Evolutionary conservation across 2,329 filamentous ascomycete genomes (phyloP), one percentile per base, ranked within the genome.

Genomic region (Aureobasidium sp.): DNA sequence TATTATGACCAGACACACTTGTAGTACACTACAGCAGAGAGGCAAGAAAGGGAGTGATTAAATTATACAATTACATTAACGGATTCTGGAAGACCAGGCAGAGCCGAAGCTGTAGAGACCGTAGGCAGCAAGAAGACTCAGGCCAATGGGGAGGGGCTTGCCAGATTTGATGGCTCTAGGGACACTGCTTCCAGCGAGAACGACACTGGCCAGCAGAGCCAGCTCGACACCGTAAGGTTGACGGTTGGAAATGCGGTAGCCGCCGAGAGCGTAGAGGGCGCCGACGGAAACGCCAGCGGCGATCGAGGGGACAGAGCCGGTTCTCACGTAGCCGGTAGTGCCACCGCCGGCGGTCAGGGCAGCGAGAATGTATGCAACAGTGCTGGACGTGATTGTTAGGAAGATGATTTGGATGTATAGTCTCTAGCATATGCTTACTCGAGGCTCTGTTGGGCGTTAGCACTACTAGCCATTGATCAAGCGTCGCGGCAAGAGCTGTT

Each of bases 201-300:
- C 78, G n/a, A 91, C 70, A 0, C 90, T 96, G 5, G 94, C 94
- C 47, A 97, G 80, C 11, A 99, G 82, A n/a, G 88, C 90, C 47
- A 96, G 79, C 76, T 97, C 94, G 68, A 95, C 78, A 65, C 93
- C 94, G 74, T 94, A 96, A 3, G 89, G 74, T 73, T 91, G 83
- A 64, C 82, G 80, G 69, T 85, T 87, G 69, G 88, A 86, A 66
- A 96, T 86, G 63, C 92, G 89, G 71, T 89, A 87, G 66, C 88
- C 92, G 66, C 91, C 90, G 47, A 96, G 79, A 27, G 86, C 86
- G 76, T 99, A 88, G 74, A 90, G 76, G 17, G 81, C 77, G 49
- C 94, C 94, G 67, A 99, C 91, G 37, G 87, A 87, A 67, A 90
- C 80, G 58, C 94, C 94, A 15, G 94, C 94, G 14, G 84, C 86